Percentiles rank a stretch among this genome's conserved stretches.
phyloP scores from a whole-genome alignment of 192 early-diverging fungal species.

The Mortierella alpina region DNA sequence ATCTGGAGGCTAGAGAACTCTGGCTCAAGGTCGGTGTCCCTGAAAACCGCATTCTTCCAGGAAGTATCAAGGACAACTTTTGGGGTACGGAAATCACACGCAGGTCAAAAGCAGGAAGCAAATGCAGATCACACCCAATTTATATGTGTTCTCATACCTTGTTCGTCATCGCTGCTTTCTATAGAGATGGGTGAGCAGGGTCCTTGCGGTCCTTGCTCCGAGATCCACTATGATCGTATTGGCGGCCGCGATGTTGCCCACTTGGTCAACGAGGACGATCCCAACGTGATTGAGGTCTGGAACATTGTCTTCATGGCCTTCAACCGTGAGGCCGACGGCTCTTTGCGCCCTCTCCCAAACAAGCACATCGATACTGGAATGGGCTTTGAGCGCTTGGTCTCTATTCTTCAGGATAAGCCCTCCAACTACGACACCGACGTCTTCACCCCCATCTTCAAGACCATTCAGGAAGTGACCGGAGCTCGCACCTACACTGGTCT shows the following conservation, averaged over 20 bases:
- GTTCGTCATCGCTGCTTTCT: background rate
- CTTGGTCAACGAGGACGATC: constrained; percentile 97
- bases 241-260: constrained; percentile 89
- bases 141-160: background rate
- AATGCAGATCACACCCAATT: background rate
- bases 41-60: constrained; percentile 86
- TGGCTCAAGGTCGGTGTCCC: constrained; percentile 93
- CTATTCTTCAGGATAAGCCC: constrained; percentile 90
- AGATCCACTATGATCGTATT: constrained; percentile 98
- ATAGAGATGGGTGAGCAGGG: constrained; percentile 97
- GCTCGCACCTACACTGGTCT: constrained; percentile 87
- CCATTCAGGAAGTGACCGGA: constrained; percentile 89
- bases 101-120: too few relatives aligned
- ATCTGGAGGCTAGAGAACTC: constrained; percentile 90
- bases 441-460: constrained; percentile 83
- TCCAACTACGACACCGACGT: constrained; percentile 99
- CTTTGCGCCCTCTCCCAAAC: constrained; percentile 88
- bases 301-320: constrained; percentile 99
- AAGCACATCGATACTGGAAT: constrained; percentile 99
- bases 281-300: constrained; percentile 98
- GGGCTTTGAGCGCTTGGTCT: constrained; percentile 96
- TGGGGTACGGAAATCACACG: constrained; percentile 74
- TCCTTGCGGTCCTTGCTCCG: constrained; percentile 97
- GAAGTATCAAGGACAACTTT: constrained; percentile 95
- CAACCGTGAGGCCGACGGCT: constrained; percentile 94